A percentile compares a stretch with the other conserved stretches of the same genome.
phyloP scores from a whole-genome alignment of 164 flowering plant species.

The Cinnamomum chago region DNA sequence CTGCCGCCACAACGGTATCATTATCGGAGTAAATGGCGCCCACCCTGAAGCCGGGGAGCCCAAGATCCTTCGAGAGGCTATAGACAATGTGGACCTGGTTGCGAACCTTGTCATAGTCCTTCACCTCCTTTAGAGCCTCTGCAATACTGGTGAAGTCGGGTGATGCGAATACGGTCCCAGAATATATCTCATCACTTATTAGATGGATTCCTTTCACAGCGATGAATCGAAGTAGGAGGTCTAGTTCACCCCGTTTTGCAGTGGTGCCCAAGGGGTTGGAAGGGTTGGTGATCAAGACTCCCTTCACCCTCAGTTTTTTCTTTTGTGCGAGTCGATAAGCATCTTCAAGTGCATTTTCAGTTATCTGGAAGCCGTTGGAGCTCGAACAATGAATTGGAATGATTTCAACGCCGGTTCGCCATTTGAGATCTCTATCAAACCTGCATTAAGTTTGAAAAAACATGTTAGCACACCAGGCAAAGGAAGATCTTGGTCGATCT shows the following conservation, averaged over 20 bases:
- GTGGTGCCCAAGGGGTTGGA: conserved; percentile 88
- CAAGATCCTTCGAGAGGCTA: conserved; percentile 80
- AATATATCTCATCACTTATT: conserved; percentile 82
- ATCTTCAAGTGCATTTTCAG: conserved; percentile 53
- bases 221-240: conserved; percentile 47
- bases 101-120: conserved; percentile 24
- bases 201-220: conserved; percentile 52
- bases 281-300: conserved; percentile 78
- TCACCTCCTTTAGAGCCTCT: conserved; percentile 40
- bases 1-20: conserved; percentile 49
- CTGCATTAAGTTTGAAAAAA: conserved; percentile 29
- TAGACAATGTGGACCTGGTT: conserved; percentile 61
- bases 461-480: neutral
- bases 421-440: conserved; percentile 88
- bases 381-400: conserved; percentile 75
- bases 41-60: conserved; percentile 89
- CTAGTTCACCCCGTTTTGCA: conserved; percentile 39
- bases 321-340: conserved; percentile 57
- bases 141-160: conserved; percentile 52
- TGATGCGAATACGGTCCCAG: conserved; percentile 69
- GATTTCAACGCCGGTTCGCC: conserved; percentile 85
- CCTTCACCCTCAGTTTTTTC: conserved; percentile 58
- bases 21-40: conserved; percentile 79
- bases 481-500: neutral
- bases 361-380: conserved; percentile 58